Base-by-base conservation (phyloP, 345 rosid genomes). In the Gossypium arboreum region DNA sequence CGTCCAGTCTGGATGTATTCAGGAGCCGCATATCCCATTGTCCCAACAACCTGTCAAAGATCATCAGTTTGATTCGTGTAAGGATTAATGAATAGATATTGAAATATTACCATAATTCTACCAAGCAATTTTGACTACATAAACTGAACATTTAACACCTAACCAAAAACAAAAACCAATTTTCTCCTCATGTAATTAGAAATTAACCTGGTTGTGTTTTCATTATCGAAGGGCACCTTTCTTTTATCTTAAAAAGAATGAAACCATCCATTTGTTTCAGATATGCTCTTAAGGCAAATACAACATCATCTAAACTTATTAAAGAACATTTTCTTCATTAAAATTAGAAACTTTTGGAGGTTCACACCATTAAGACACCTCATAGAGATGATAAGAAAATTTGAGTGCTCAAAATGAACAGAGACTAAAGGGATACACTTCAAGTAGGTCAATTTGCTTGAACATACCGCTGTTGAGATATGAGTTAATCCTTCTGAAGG, bases 11-110 rank as follows among this genome's bases (percentile, higher is more conserved):
- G 94, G 54, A 94, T 47, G 75, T 94, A 94, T 22, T 94, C 98
- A 3, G 97, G 98, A 52, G 98, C 92, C n/a, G 91, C 95, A 84
- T 94, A 94, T 74, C 97, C 97, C 89, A 88, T 81, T 68, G 98
- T 94, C 58, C 97, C 98, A 39, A 94, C 95, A 58, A 91, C 98
- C 97, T 92, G 76, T 64, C 66, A 29, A 47, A 83, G 52, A 75
- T 24, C 27, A 73, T 54, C 57, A 12, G 20, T 63, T 48, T 41
- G 44, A 64, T 58, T 56, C 27, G 17, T 34, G 44, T 9, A 54
- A 41, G 22, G 24, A 43, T 61, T 16, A 22, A 50, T 25, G 51
- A 18, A 56, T 18, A 58, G 4, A 22, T 12, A 57, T 39, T 11
- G 22, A 54, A 74, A 24, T 16, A 10, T 20, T 20, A 5, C 0